These are phyloP conservation scores for Zymoseptoria crescenta DNA, from an alignment of 2,329 filamentous ascomycete species.

Conservation along the genomic window DNA sequence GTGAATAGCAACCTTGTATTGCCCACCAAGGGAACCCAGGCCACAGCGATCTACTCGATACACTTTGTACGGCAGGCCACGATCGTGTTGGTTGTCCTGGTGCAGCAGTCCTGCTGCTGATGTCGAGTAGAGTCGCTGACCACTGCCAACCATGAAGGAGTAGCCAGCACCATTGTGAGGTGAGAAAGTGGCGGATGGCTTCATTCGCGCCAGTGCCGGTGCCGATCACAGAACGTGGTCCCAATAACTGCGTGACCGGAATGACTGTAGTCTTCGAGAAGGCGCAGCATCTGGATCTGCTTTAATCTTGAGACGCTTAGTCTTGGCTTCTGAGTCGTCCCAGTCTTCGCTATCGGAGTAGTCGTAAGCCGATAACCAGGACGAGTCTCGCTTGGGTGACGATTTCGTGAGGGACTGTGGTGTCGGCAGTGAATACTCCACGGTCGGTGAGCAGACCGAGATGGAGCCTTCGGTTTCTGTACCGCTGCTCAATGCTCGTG, in stretches of 20 bases:
- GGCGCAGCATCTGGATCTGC: not conserved
- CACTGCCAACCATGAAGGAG: too few species aligned
- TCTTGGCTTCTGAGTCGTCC: conserved; percentile 1
- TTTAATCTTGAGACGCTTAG: conserved; percentile 1
- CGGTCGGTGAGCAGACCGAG: conserved; percentile 8
- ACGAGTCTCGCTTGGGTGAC: not conserved
- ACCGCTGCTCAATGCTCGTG: conserved; percentile 7
- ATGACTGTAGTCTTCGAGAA: not conserved
- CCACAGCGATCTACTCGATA: too few species aligned
- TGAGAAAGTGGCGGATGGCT: not conserved
- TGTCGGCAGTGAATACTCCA: conserved; percentile 2
- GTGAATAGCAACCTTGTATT: too few species aligned
- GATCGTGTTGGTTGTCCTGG: not conserved
- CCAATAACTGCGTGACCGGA: conserved; percentile 3
- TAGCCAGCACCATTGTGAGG: not conserved
- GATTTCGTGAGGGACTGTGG: not conserved
- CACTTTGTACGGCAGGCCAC: too few species aligned
- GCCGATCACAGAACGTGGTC: conserved; percentile 3
- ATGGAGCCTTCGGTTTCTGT: conserved; percentile 11
- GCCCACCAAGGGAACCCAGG: too few species aligned
- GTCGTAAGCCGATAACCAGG: conserved; percentile 3
- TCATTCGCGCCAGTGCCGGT: not conserved
- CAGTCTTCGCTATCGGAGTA: conserved; percentile 11
- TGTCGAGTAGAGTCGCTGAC: not conserved
- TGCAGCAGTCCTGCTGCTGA: not conserved